phyloP scores from a whole-genome alignment of 1,139 yeast genomes.

The Suhomyces bolitotheri region DNA sequence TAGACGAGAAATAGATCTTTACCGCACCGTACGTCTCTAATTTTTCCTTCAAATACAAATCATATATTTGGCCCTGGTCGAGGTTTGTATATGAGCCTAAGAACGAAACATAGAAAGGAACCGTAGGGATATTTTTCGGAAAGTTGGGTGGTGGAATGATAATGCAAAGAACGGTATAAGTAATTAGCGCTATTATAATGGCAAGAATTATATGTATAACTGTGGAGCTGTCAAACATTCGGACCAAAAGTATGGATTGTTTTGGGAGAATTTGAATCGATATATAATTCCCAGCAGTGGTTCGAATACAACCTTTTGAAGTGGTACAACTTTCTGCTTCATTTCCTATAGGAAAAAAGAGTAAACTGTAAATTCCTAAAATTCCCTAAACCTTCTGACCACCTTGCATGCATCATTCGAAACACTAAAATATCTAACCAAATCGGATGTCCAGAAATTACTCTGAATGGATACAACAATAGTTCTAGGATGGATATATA shows the following conservation, averaged over 20 bases:
- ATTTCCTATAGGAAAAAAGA: too few species aligned
- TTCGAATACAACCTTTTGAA: too few species aligned
- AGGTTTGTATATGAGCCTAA: constrained; percentile 44
- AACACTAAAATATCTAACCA: neutral
- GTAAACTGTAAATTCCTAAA: too few species aligned
- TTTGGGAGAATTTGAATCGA: too few species aligned
- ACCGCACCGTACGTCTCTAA: constrained; percentile 52
- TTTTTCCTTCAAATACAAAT: constrained; percentile 21
- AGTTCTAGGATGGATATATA: too few species aligned
- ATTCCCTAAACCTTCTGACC: too few species aligned
- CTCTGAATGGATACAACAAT: too few species aligned
- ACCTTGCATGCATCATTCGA: neutral
- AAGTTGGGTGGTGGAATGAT: constrained; percentile 34
- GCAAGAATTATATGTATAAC: constrained; percentile 1
- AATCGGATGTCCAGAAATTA: neutral
- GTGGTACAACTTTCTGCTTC: too few species aligned
- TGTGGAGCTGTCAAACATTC: constrained; percentile 1
- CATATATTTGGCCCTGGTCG: constrained; percentile 53
- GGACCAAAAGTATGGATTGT: neutral
- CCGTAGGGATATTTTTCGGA: constrained; percentile 53
- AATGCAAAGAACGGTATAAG: constrained; percentile 15
- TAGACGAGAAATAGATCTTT: constrained; percentile 59
- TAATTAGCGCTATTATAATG: constrained; percentile 1
- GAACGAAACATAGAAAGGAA: constrained; percentile 62
- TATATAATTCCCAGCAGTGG: too few species aligned